Base-by-base conservation (phyloP, 345 rosid genomes). In the Syzygium oleosum region DNA sequence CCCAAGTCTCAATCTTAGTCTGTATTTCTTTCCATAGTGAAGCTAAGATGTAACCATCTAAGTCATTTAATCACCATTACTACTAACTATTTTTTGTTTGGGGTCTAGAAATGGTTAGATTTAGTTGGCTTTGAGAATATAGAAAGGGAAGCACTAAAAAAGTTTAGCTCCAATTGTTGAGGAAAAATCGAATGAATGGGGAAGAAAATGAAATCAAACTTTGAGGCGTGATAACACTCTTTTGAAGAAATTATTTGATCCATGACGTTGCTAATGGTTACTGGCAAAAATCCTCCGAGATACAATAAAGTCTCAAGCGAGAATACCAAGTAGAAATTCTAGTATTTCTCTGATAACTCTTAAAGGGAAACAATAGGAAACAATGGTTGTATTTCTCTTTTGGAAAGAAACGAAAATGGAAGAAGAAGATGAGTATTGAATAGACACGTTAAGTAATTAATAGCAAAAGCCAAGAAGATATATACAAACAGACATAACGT, bases 71-170 rank as follows among this genome's bases (percentile, higher is more conserved):
- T 84, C 22, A 14, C 25, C 9, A 51, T 5, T 84, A 6, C 4
- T 83, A 49, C 5, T 77, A 29, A 63, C 9, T 85, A 58, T 49
- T 87, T 87, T 73, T 19, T 88, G 52, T 21, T 84, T 31, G 84
- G 79, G 79, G 86, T 89, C 86, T 87, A 95, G 99, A 96, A 95
- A 88, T 93, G 95, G 95, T 95, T 95, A 51, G 99, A 97, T 91
- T 94, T 97, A 90, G 98, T 97, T 85, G 99, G 98, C 13, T 97
- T 99, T 38, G 98, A 95, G 90, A 87, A 97, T 84, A 94, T 95
- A 92, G 77, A 98, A 97, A 94, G 99, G 98, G 87, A 97, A 95
- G 91, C 88, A 95, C 91, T 25, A 59, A 59, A 59, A 2, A 4
- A 25, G n/a, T 25, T 59, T 59, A 59, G 65, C 65, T 11, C 65